Percentiles rank a stretch among this genome's conserved stretches.
phyloP scores from a whole-genome alignment of 176 grass and related monocot species.

The Poa annua region DNA sequence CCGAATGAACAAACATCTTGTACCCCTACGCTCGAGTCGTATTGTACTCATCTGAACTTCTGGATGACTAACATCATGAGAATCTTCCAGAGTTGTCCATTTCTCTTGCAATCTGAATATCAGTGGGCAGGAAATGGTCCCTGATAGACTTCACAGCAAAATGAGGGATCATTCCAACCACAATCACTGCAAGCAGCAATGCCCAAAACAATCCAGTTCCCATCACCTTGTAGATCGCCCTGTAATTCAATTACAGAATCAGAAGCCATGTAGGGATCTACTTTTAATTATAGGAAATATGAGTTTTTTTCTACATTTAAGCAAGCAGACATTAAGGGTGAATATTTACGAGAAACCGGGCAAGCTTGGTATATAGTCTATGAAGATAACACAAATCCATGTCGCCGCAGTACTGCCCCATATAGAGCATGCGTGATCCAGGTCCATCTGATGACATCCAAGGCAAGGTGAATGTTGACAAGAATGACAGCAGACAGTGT shows the following conservation, averaged over 20 bases:
- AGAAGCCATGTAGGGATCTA: slow-evolving; percentile 14
- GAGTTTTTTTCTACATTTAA: background rate
- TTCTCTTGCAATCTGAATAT: slow-evolving; percentile 93
- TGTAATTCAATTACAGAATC: slow-evolving; percentile 52
- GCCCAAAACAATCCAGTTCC: slow-evolving; percentile 82
- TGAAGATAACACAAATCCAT: slow-evolving; percentile 82
- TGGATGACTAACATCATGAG: slow-evolving; percentile 33
- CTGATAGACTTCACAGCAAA: slow-evolving; percentile 67
- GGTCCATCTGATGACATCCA: slow-evolving; percentile 93
- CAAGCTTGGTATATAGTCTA: slow-evolving; percentile 68
- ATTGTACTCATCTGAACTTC: slow-evolving; percentile 84
- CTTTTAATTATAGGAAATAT: background rate
- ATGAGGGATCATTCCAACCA: slow-evolving; percentile 84
- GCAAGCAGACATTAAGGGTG: slow-evolving; percentile 24
- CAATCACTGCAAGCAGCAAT: slow-evolving; percentile 65
- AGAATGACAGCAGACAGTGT: slow-evolving; percentile 81
- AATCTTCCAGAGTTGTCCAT: slow-evolving; percentile 70
- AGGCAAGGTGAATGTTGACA: slow-evolving; percentile 88
- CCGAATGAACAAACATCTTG: slow-evolving; percentile 51
- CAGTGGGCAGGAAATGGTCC: slow-evolving; percentile 71
- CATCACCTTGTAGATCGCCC: slow-evolving; percentile 86
- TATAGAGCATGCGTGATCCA: slow-evolving; percentile 84
- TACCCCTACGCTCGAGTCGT: slow-evolving; percentile 49
- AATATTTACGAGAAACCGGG: slow-evolving; percentile 81
- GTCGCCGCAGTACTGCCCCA: slow-evolving; percentile 94